A percentile compares a stretch with the other conserved stretches of the same genome.
Conservation (phyloP, 805 yeast genomes). For the Debaryomyces maramus region DNA sequence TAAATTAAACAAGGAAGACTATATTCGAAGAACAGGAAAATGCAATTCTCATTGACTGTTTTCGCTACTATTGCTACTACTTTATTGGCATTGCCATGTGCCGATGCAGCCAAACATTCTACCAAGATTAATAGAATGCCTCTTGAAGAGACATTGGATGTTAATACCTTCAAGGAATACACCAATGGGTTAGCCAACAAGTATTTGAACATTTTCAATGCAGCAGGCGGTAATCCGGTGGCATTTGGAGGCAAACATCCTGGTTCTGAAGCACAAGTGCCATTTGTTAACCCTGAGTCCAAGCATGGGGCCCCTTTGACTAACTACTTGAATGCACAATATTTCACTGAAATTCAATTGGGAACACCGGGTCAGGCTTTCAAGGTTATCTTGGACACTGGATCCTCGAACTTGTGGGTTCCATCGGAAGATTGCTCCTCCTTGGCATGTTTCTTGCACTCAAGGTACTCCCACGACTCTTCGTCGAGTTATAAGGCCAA, state of each 20-base stretch:
- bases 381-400: conserved; percentile 94
- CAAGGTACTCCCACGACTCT: conserved; percentile 80
- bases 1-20: neutral
- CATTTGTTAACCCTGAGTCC: conserved; percentile 33
- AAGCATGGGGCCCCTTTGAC: conserved; percentile 82
- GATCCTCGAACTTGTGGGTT: conserved; percentile 96
- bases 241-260: conserved; percentile 14
- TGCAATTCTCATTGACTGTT: conserved; percentile 37
- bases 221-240: conserved; percentile 24
- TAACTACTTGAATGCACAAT: conserved; percentile 94
- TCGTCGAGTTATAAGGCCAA: conserved; percentile 86
- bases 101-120: conserved; percentile 52
- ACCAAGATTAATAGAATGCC: conserved; percentile 62
- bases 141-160: conserved; percentile 54
- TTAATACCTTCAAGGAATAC: conserved; percentile 51
- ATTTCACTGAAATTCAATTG: conserved; percentile 83
- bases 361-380: conserved; percentile 95
- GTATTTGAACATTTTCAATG: conserved; percentile 53
- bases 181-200: conserved; percentile 59
- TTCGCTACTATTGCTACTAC: conserved; percentile 46
- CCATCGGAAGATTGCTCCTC: conserved; percentile 88
- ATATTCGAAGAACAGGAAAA: conserved; percentile 6
- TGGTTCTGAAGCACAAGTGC: conserved; percentile 37
- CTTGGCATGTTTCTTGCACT: conserved; percentile 91
- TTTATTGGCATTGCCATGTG: conserved; percentile 34